Base-by-base conservation (phyloP, 139 green algal species). In the Trebouxia sp. region DNA sequence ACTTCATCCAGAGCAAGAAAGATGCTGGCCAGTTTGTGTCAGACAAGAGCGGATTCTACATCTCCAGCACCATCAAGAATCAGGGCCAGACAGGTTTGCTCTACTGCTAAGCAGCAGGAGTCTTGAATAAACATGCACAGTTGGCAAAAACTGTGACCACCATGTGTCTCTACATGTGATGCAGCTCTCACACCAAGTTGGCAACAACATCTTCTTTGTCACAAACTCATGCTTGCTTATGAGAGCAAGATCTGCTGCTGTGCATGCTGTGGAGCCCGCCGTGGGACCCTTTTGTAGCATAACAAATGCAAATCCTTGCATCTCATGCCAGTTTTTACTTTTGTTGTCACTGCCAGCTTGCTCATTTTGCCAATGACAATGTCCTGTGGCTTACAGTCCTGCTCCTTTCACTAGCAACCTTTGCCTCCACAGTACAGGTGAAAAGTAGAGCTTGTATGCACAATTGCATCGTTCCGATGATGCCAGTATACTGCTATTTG, bases 41-140 rank as follows among this genome's bases (percentile, higher is more conserved):
- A 53, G 35, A 66, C 65, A 41, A 26, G 12, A 69, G 42, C 0
- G 86, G 84, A 45, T 89, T 90, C 67, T 85, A 83, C 69, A 28
- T 75, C 22, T 78, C 76, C 38, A 47, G 11, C 10, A 47, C 37
- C 32, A 55, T 53, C 35, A 77, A 55, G 26, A 47, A 80, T 12
- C 43, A 47, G 14, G 81, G 74, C 30, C 67, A 81, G 58, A 85
- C 74, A 50, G 81, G 80, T 65, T 66, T 56, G 32, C 41, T 58
- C n/a, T 32, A 76, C 15, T 28, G n/a, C n/a, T n/a, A n/a, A n/a
- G n/a, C n/a, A n/a, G n/a, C n/a, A n/a, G n/a, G n/a, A n/a, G n/a
- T n/a, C n/a, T n/a, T 72, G n/a, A 6, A 76, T 38, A 48, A 48
- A 7, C 9, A 11, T 35, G n/a, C 56, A 69, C 9, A 39, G 45